These are phyloP conservation scores for Cladochytrium replicatum DNA, from an alignment of 192 early-diverging fungal species.

Conservation along the genomic window DNA sequence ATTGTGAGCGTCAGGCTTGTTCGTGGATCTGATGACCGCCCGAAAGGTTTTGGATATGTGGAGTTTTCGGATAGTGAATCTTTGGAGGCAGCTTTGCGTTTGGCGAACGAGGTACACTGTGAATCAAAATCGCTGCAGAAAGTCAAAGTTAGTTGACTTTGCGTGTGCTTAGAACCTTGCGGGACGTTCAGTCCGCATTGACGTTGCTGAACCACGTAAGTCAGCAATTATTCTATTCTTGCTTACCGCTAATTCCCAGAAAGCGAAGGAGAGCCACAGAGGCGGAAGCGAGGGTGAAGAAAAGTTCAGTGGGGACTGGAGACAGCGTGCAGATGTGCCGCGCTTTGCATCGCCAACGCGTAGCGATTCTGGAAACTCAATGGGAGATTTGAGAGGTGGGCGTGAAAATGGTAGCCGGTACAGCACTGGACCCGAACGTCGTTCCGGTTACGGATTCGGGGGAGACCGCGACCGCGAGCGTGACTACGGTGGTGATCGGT, in stretches of 20 bases:
- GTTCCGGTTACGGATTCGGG: slow-evolving; percentile 19
- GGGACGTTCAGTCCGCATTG: slow-evolving; percentile 67
- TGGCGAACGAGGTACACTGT: slow-evolving; percentile 35
- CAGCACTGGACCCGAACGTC: slow-evolving; percentile 6
- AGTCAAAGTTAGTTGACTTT: not conserved
- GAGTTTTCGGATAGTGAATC: slow-evolving; percentile 83
- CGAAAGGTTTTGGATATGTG: slow-evolving; percentile 92
- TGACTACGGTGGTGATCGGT: slow-evolving; percentile 4
- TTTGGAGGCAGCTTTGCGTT: slow-evolving; percentile 65
- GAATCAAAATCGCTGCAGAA: not conserved
- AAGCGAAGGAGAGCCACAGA: too few relatives aligned
- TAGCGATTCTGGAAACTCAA: not conserved
- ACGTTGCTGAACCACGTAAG: slow-evolving; percentile 82
- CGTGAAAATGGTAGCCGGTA: too few relatives aligned
- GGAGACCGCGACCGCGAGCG: slow-evolving; percentile 6
- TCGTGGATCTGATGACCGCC: slow-evolving; percentile 66
- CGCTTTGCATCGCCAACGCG: slow-evolving; percentile 13
- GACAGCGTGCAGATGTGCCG: slow-evolving; percentile 11
- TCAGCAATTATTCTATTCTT: not conserved
- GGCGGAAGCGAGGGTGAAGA: slow-evolving; percentile 8
- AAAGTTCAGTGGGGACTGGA: slow-evolving; percentile 8
- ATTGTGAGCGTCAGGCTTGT: slow-evolving; percentile 72
- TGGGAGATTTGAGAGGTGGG: too few relatives aligned
- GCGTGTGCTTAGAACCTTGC: slow-evolving; percentile 48
- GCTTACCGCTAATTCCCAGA: not conserved